These are phyloP conservation scores for Huntiella decipiens DNA, from an alignment of 2,329 filamentous ascomycete genomes.

Conservation along the genomic window DNA sequence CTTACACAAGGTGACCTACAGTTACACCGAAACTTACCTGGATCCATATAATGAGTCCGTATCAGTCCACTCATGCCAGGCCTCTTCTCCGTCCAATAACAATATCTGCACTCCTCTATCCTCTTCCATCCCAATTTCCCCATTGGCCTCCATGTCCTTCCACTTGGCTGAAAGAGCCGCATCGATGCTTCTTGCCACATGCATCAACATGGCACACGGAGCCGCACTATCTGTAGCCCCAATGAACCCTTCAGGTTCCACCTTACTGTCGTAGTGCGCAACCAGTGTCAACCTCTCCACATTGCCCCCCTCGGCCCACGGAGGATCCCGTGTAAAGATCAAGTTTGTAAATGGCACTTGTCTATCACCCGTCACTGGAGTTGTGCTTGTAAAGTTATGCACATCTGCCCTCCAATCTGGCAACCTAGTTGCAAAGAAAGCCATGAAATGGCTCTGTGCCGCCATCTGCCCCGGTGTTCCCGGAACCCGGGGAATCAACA, in stretches of 20 bases:
- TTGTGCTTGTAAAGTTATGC: constrained; percentile 79
- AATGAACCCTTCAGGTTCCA: constrained; percentile 66
- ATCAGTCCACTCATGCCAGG: constrained; percentile 62
- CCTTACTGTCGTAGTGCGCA: constrained; percentile 84
- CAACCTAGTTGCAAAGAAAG: constrained; percentile 58
- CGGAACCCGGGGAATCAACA: constrained; percentile 73
- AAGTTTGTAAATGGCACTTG: constrained; percentile 74
- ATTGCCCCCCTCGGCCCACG: constrained; percentile 56
- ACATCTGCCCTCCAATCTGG: constrained; percentile 64
- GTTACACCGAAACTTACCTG: constrained; percentile 29
- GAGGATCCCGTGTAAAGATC: constrained; percentile 73
- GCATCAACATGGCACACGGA: constrained; percentile 84
- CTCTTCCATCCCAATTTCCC: constrained; percentile 43
- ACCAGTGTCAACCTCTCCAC: constrained; percentile 69
- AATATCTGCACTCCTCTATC: constrained; percentile 75
- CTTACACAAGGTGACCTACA: background rate
- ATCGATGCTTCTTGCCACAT: constrained; percentile 66
- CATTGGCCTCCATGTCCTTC: constrained; percentile 47
- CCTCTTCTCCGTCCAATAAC: constrained; percentile 85
- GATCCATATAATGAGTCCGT: constrained; percentile 79
- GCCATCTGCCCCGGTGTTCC: constrained; percentile 57
- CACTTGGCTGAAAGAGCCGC: constrained; percentile 65
- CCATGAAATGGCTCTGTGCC: constrained; percentile 63
- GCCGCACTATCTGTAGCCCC: constrained; percentile 87
- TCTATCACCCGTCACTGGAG: constrained; percentile 51